Conservation (phyloP, 352 stramenopile genomes). For the Globisporangium abappressorium region DNA sequence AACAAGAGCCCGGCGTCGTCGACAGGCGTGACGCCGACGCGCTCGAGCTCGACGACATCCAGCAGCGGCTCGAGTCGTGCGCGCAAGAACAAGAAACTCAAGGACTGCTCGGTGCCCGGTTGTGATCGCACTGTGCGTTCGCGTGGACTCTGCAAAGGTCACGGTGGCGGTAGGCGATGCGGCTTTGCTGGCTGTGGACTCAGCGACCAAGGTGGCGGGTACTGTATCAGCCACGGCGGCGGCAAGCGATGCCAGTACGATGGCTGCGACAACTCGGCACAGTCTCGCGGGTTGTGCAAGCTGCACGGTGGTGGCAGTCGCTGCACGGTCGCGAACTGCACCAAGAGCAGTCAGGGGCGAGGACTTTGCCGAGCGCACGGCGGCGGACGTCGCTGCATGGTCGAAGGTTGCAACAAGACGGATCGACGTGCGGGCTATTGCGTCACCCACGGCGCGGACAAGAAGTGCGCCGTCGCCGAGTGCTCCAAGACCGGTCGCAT, state of each 20-base stretch:
- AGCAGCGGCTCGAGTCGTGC: constrained; percentile 30
- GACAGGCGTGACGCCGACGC: constrained; percentile 31
- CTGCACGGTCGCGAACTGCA: constrained; percentile 77
- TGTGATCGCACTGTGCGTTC: constrained; percentile 78
- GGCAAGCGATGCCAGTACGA: constrained; percentile 79
- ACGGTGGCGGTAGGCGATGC: constrained; percentile 72
- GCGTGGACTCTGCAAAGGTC: constrained; percentile 75
- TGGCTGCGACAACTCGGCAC: constrained; percentile 76
- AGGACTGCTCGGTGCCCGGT: constrained; percentile 74
- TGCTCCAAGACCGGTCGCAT: constrained; percentile 84
- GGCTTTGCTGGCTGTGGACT: constrained; percentile 63
- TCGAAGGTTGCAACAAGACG: constrained; percentile 85
- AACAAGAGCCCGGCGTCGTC: constrained; percentile 15
- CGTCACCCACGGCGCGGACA: constrained; percentile 79
- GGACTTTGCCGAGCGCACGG: constrained; percentile 82
- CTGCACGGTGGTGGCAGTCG: constrained; percentile 75
- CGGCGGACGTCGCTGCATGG: constrained; percentile 76
- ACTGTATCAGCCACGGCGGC: constrained; percentile 80
- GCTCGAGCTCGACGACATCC: constrained; percentile 31
- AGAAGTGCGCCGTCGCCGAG: constrained; percentile 75
- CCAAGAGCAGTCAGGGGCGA: constrained; percentile 84
- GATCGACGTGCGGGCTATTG: constrained; percentile 75
- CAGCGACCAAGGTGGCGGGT: constrained; percentile 76
- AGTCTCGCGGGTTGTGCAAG: constrained; percentile 81
- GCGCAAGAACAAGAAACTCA: constrained; percentile 81